Conservation (phyloP, 805 yeast genomes). For the Saccharomycopsis amapae region DNA sequence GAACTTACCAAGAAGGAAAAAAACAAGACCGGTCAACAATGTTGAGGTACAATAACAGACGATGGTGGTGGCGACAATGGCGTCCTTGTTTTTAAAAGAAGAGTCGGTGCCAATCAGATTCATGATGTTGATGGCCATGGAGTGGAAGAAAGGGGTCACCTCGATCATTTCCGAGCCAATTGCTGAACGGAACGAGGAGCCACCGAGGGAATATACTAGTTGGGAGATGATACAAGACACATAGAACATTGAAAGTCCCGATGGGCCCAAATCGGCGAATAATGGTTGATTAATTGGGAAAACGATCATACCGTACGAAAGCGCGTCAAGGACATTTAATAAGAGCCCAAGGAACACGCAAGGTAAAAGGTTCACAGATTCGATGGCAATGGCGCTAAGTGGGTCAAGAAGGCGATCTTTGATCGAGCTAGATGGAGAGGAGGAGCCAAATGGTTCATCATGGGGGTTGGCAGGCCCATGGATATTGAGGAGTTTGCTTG, state of each 20-base stretch:
- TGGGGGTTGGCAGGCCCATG: background rate
- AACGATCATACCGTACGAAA: conserved; percentile 95
- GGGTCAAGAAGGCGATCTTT: background rate
- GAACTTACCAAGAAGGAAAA: conserved; percentile 69
- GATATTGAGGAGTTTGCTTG: conserved; percentile 16
- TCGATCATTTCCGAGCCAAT: conserved; percentile 98
- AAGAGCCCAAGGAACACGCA: conserved; percentile 81
- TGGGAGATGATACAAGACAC: conserved; percentile 88
- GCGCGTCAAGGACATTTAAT: conserved; percentile 83
- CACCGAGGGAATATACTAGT: conserved; percentile 81
- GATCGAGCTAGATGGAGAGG: no score
- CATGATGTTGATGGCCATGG: conserved; percentile 78
- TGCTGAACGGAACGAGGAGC: conserved; percentile 83
- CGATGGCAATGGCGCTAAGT: background rate
- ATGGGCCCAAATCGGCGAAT: conserved; percentile 73
- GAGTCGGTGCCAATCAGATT: conserved; percentile 43
- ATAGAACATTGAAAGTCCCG: conserved; percentile 92
- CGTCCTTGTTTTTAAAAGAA: conserved; percentile 32
- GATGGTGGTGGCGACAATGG: conserved; percentile 76
- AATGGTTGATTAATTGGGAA: conserved; percentile 82
- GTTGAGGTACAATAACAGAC: conserved; percentile 80
- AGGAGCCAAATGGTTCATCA: background rate
- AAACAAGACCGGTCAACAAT: conserved; percentile 78
- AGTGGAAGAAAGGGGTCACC: conserved; percentile 95
- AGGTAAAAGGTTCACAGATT: conserved; percentile 35